Evolutionary conservation across 805 yeast genomes (phyloP).

Genomic region (Teunomyces panamensis): DNA sequence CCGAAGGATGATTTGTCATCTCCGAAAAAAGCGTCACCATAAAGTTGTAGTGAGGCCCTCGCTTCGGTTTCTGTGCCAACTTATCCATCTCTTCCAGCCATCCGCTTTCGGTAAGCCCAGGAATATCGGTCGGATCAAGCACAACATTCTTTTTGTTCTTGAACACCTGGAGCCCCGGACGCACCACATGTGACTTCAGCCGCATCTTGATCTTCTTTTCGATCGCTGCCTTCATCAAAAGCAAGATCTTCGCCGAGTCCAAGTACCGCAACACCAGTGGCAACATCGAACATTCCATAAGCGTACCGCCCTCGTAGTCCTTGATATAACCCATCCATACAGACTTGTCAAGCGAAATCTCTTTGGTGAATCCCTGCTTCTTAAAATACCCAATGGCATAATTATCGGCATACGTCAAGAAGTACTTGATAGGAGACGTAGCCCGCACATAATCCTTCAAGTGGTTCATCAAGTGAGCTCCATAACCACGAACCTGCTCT

Average conservation of each 20-base stretch:
- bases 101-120: conserved; percentile 90
- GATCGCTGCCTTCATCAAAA: conserved; percentile 89
- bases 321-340: conserved; percentile 98
- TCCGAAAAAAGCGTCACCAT: conserved; percentile 89
- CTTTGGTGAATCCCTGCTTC: conserved; percentile 97
- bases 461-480: conserved; percentile 98
- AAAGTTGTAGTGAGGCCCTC: conserved; percentile 91
- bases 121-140: conserved; percentile 77
- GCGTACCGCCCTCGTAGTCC: conserved; percentile 98
- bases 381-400: conserved; percentile 98
- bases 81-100: conserved; percentile 99
- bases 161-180: conserved; percentile 79
- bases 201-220: conserved; percentile 76
- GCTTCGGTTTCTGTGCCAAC: conserved; percentile 88
- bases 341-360: conserved; percentile 77
- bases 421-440: conserved; percentile 80
- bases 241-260: conserved; percentile 80
- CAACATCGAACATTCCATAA: conserved; percentile 95
- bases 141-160: conserved; percentile 41
- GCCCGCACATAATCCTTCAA: conserved; percentile 91
- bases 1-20: conserved; percentile 89
- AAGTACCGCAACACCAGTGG: conserved; percentile 79
- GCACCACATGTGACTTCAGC: conserved; percentile 73
- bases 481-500: conserved; percentile 97
- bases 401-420: conserved; percentile 95